phyloP scores from a whole-genome alignment of 1,139 yeast genomes.

The Geotrichum citri-aurantii region DNA sequence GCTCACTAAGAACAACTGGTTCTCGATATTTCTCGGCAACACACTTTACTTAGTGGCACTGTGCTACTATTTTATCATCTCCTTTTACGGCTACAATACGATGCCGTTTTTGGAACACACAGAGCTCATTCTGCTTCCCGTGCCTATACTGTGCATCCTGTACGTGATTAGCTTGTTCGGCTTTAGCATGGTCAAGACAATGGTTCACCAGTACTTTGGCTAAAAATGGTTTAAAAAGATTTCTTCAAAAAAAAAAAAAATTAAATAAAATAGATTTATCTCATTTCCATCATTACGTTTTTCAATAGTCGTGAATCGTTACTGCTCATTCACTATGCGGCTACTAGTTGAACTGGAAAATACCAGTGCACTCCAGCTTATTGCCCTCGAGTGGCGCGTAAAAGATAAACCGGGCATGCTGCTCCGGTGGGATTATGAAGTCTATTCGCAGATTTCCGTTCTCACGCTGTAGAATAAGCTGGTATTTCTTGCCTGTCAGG shows the following conservation, averaged over 20 bases:
- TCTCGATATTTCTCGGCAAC: conserved; percentile 69
- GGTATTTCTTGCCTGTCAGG: conserved; percentile 25
- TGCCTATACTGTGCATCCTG: conserved; percentile 47
- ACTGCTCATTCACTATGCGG: neutral
- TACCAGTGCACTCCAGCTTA: conserved; percentile 16
- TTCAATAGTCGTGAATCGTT: neutral
- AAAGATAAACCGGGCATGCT: conserved; percentile 15
- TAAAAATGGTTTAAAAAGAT: conserved; percentile 21
- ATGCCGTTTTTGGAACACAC: conserved; percentile 70
- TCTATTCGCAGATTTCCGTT: conserved; percentile 18
- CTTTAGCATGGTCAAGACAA: conserved; percentile 61
- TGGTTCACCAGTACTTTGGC: conserved; percentile 62
- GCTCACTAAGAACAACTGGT: conserved; percentile 55
- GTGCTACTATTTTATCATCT: conserved; percentile 67
- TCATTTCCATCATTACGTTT: neutral
- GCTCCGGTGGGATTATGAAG: conserved; percentile 15
- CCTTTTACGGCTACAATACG: conserved; percentile 84
- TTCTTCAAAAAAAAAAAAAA: too few relatives aligned
- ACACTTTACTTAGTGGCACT: conserved; percentile 67
- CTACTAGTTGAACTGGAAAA: conserved; percentile 13
- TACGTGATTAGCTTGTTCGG: conserved; percentile 48
- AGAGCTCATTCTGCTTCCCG: conserved; percentile 49
- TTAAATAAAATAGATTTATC: neutral
- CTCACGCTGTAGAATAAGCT: conserved; percentile 18
- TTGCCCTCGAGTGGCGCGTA: conserved; percentile 7